These are phyloP conservation scores for Salix brachista DNA, from an alignment of 345 rosid species.

Conservation along the genomic window DNA sequence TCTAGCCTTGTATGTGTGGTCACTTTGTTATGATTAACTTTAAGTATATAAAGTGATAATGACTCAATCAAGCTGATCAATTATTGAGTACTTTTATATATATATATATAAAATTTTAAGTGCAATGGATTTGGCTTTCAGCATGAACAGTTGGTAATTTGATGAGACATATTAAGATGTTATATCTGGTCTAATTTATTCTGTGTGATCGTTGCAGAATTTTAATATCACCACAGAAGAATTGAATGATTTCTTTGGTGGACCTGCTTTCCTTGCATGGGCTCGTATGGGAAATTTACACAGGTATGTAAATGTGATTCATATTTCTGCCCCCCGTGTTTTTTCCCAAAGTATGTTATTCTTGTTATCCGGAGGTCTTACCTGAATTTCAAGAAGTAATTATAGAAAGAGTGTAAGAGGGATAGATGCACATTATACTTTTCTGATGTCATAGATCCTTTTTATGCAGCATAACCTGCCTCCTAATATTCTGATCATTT, in stretches of 20 bases:
- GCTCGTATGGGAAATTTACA: slow-evolving; percentile 99
- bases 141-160: not conserved
- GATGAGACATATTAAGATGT: not conserved
- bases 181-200: not conserved
- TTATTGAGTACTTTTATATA: too few relatives aligned
- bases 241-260: slow-evolving; percentile 81
- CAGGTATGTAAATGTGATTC: slow-evolving; percentile 42
- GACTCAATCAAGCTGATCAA: not conserved
- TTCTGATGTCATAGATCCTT: too few relatives aligned
- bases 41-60: not conserved
- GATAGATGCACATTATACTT: too few relatives aligned
- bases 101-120: not conserved
- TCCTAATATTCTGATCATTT: too few relatives aligned
- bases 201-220: slow-evolving; percentile 42
- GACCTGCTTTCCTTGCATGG: slow-evolving; percentile 99
- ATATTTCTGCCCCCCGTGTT: not conserved
- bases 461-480: too few relatives aligned
- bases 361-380: too few relatives aligned
- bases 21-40: not conserved
- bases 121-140: not conserved
- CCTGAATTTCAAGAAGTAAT: too few relatives aligned
- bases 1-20: not conserved
- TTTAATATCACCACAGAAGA: slow-evolving; percentile 64
- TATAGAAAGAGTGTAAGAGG: too few relatives aligned
- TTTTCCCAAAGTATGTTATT: not conserved